Conservation (phyloP, 345 rosid genomes). For the Eucalyptus cloeziana region DNA sequence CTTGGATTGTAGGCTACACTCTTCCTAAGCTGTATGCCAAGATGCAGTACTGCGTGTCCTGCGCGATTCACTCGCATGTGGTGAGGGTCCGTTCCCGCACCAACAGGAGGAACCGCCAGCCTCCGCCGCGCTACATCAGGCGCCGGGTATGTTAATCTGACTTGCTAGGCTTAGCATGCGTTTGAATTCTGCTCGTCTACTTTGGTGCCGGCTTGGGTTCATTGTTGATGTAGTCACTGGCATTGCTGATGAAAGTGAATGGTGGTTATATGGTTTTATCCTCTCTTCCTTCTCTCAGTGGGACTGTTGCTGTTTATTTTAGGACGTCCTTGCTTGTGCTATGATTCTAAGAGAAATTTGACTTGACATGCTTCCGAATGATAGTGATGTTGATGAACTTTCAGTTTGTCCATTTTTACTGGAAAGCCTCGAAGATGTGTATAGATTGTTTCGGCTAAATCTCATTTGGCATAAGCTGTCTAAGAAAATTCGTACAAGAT, state of each 20-base stretch:
- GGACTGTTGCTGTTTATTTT: not conserved
- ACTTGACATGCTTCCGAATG: not conserved
- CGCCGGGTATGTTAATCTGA: conserved; percentile 42
- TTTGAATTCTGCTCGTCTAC: not conserved
- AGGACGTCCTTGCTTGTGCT: not conserved
- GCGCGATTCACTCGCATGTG: conserved; percentile 96
- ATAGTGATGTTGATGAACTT: not conserved
- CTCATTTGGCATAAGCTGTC: not conserved
- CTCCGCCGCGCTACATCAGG: conserved; percentile 72
- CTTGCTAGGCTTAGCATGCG: not conserved
- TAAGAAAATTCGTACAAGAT: not conserved
- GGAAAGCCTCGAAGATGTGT: not conserved
- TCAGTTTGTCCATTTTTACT: not conserved
- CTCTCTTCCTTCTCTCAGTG: not conserved
- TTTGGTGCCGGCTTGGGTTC: not conserved
- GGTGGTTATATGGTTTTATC: not conserved
- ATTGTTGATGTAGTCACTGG: not conserved
- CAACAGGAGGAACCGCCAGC: conserved; percentile 66
- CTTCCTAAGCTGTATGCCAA: conserved; percentile 77
- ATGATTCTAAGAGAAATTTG: not conserved
- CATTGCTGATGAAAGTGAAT: not conserved
- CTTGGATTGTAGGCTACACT: conserved; percentile 31
- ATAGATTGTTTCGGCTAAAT: not conserved
- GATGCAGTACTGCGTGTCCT: conserved; percentile 91
- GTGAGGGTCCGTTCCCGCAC: conserved; percentile 84